Evolutionary conservation across 768 basidiomycete genomes (phyloP).

Genomic region (Leucocoprinus birnbaumii): DNA sequence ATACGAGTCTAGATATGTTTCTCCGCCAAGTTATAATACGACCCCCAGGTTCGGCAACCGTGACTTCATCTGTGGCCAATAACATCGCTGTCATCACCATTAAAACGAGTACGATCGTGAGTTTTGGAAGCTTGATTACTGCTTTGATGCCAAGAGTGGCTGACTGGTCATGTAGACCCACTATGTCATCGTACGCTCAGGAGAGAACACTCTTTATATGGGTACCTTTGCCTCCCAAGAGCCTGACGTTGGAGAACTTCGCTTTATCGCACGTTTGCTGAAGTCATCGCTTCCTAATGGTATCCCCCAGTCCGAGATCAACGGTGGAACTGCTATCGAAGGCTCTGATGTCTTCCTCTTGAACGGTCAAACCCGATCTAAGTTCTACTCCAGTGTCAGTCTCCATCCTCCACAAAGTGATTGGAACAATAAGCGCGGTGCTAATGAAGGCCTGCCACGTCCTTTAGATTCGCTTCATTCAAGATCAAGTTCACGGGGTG

Average conservation of each 20-base stretch:
- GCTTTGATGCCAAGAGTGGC: not conserved
- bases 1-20: not conserved
- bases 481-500: constrained; percentile 49
- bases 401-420: not conserved
- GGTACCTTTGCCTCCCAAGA: constrained; percentile 45
- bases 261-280: constrained; percentile 44
- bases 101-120: constrained; percentile 40
- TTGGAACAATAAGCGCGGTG: not conserved
- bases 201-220: constrained; percentile 42
- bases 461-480: constrained; percentile 43
- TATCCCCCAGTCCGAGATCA: constrained; percentile 32
- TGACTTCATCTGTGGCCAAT: constrained; percentile 36
- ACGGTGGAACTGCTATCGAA: constrained; percentile 42
- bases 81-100: constrained; percentile 40
- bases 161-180: constrained; percentile 31
- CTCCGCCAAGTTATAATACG: not conserved
- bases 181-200: constrained; percentile 42
- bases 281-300: constrained; percentile 39
- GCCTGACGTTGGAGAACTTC: constrained; percentile 43
- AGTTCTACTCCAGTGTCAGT: constrained; percentile 45
- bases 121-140: constrained; percentile 8
- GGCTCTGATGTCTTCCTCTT: constrained; percentile 43
- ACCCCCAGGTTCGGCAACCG: constrained; percentile 34
- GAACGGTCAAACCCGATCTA: constrained; percentile 44
- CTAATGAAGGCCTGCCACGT: not conserved